A percentile compares a stretch with the other conserved stretches of the same genome.
Conservation (phyloP, 331 rosid species). For the Pyracantha coccinea region DNA sequence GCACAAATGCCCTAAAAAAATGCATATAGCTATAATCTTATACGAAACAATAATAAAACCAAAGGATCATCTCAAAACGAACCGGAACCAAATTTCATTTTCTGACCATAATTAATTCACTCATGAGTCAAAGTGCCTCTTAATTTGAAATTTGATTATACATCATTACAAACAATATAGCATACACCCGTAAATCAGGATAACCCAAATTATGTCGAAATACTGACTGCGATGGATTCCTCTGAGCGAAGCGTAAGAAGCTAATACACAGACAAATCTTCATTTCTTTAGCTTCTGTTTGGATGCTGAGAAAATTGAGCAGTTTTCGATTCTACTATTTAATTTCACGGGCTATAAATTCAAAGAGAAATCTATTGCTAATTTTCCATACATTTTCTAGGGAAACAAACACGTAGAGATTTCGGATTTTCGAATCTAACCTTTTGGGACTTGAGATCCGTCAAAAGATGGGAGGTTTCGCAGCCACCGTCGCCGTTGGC, state of each 20-base stretch:
- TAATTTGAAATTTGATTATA: neutral
- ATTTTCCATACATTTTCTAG: neutral
- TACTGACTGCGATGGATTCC: neutral
- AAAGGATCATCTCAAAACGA: neutral
- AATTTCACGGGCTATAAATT: neutral
- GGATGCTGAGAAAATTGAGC: neutral
- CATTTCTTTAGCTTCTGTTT: neutral
- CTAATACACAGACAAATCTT: neutral
- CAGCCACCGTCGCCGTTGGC: neutral
- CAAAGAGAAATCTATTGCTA: neutral
- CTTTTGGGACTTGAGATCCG: neutral
- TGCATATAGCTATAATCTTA: too few relatives aligned
- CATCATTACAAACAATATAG: neutral
- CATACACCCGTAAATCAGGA: neutral
- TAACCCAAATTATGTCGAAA: neutral
- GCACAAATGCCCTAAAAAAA: neutral
- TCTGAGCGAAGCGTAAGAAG: neutral
- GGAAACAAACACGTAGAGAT: neutral
- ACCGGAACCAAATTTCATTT: neutral
- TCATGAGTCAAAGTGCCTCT: neutral
- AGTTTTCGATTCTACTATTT: neutral
- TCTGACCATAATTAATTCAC: neutral
- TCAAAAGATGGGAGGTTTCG: neutral
- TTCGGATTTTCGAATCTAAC: slow-evolving; percentile 5
- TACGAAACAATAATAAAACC: neutral